Conservation (phyloP, 345 rosid genomes). For the Gossypium australe region DNA sequence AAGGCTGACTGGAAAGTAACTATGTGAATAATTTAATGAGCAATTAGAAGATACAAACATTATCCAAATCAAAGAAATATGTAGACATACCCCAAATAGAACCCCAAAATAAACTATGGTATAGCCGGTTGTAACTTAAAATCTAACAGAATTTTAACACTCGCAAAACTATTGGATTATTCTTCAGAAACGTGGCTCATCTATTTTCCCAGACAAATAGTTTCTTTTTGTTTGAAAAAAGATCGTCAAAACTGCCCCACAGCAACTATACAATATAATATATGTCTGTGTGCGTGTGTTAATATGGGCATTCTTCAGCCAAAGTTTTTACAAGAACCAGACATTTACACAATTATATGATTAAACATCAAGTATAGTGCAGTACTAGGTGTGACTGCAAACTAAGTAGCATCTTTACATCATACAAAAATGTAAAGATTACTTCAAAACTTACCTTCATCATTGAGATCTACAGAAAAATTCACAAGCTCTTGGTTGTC, state of each 20-base stretch:
- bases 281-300: not conserved
- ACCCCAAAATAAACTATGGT: not conserved
- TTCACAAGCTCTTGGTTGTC: slow-evolving; percentile 26
- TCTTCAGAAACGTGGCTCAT: not conserved
- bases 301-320: not conserved
- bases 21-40: not conserved
- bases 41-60: not conserved
- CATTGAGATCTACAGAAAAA: slow-evolving; percentile 7
- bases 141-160: not conserved
- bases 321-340: not conserved
- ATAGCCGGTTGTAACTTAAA: not conserved
- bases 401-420: not conserved
- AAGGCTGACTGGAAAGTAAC: not conserved
- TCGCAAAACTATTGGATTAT: not conserved
- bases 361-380: not conserved
- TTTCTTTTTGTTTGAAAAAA: not conserved
- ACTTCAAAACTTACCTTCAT: slow-evolving; percentile 7
- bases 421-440: not conserved
- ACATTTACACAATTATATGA: not conserved
- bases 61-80: not conserved
- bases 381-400: not conserved
- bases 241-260: not conserved
- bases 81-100: not conserved
- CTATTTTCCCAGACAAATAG: not conserved
- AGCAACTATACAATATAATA: not conserved